These are phyloP conservation scores for Chrysoporthe austroafricana DNA, from an alignment of 2,329 filamentous ascomycete species.

Conservation along the genomic window DNA sequence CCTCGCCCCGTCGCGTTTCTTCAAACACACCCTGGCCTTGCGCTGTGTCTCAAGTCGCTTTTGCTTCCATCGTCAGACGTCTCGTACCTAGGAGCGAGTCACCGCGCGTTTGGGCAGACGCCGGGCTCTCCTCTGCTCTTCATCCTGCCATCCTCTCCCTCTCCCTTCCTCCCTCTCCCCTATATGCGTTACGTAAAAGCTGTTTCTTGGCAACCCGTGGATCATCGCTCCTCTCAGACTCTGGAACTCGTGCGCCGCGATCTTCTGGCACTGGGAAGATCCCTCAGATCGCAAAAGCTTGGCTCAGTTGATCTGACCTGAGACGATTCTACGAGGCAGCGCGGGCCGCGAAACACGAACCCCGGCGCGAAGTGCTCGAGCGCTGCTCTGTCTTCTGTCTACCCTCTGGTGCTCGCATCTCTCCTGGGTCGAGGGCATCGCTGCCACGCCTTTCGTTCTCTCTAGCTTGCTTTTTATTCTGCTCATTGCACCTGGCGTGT, in stretches of 20 bases:
- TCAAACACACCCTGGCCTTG: constrained; percentile 23
- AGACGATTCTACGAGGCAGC: constrained; percentile 13
- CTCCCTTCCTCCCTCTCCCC: not conserved
- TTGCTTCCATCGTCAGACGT: constrained; percentile 24
- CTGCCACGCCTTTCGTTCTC: constrained; percentile 2
- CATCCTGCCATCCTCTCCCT: not conserved
- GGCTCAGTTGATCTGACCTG: constrained; percentile 4
- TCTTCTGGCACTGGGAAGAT: constrained; percentile 13
- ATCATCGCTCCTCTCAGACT: not conserved
- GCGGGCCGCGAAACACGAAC: constrained; percentile 1
- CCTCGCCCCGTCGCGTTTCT: not conserved
- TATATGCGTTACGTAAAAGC: not conserved
- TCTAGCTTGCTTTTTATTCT: constrained; percentile 3
- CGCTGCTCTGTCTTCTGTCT: not conserved
- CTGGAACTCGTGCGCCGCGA: constrained; percentile 6
- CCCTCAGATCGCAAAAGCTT: constrained; percentile 21
- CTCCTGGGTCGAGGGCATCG: not conserved
- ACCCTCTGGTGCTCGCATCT: not conserved
- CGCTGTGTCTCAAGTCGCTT: constrained; percentile 23
- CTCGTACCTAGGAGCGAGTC: constrained; percentile 12
- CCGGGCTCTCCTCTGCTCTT: not conserved
- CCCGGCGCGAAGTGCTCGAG: not conserved
- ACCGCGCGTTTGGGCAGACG: not conserved
- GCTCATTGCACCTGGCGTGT: constrained; percentile 25
- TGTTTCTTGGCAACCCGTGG: constrained; percentile 3